Conservation (phyloP, 139 green algal genomes). For the Spirogloea muscicola region DNA sequence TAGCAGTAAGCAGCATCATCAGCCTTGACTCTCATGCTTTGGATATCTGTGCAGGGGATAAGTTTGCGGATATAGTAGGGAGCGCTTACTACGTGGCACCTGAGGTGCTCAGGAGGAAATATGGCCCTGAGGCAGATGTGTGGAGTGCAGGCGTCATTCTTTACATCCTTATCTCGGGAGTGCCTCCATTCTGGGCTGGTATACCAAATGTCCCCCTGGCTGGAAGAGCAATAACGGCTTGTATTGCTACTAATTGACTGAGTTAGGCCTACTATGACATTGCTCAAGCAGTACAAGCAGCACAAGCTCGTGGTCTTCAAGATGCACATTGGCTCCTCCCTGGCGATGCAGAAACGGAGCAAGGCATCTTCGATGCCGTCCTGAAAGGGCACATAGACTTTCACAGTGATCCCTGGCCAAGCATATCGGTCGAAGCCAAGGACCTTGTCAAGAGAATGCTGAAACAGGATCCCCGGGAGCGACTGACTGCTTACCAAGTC, state of each 20-base stretch:
- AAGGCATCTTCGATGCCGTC: constrained; percentile 80
- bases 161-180: constrained; percentile 93
- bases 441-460: constrained; percentile 61
- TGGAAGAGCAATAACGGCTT: too few relatives aligned
- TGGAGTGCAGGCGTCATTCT: constrained; percentile 93
- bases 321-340: too few relatives aligned
- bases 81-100: constrained; percentile 19
- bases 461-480: constrained; percentile 70
- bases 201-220: too few relatives aligned
- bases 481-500: constrained; percentile 74
- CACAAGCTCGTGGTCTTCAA: too few relatives aligned
- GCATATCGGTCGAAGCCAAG: constrained; percentile 61
- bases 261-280: too few relatives aligned
- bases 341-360: constrained; percentile 79
- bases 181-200: constrained; percentile 86
- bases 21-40: too few relatives aligned
- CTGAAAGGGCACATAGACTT: constrained; percentile 70
- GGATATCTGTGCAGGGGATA: constrained; percentile 1
- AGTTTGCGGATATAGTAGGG: neutral
- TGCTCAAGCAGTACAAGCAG: too few relatives aligned
- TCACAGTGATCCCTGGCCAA: constrained; percentile 66
- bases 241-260: too few relatives aligned
- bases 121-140: constrained; percentile 84
- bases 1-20: too few relatives aligned
- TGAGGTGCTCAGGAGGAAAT: constrained; percentile 57